Conservation (phyloP, 1,139 yeast species). For the Protomyces gravidus region DNA sequence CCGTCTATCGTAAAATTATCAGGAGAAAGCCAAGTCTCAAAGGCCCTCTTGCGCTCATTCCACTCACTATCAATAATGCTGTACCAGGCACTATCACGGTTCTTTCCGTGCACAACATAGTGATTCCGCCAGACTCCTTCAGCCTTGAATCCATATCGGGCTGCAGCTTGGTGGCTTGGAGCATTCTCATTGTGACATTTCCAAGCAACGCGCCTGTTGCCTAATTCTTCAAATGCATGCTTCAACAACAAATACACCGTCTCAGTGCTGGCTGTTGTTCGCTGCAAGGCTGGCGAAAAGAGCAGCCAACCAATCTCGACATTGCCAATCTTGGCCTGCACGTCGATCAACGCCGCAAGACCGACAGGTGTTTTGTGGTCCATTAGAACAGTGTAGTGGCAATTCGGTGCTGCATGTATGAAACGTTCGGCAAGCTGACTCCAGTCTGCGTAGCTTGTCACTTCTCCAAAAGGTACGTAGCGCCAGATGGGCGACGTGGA, state of each 20-base stretch:
- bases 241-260: conserved; percentile 38
- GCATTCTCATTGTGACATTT: conserved; percentile 40
- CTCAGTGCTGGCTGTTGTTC: conserved; percentile 40
- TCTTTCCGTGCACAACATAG: conserved; percentile 38
- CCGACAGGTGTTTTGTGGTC: conserved; percentile 38
- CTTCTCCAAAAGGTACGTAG: conserved; percentile 33
- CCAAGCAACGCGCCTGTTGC: conserved; percentile 42
- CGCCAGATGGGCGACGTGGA: conserved; percentile 35
- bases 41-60: conserved; percentile 36
- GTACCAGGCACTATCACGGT: conserved; percentile 41
- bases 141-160: conserved; percentile 39
- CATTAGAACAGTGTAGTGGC: conserved; percentile 37
- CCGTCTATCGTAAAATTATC: conserved; percentile 40
- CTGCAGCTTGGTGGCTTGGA: conserved; percentile 40
- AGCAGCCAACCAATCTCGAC: conserved; percentile 40
- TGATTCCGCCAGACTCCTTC: conserved; percentile 41
- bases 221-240: conserved; percentile 38
- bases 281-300: conserved; percentile 37
- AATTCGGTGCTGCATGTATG: conserved; percentile 31
- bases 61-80: conserved; percentile 40
- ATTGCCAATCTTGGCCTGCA: conserved; percentile 37
- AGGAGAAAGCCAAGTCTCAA: conserved; percentile 37
- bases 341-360: conserved; percentile 36
- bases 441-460: conserved; percentile 29
- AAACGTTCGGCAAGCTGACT: conserved; percentile 6